Evolutionary conservation across 257 asterid species (phyloP).

Genomic region (Solanum appendiculatum): DNA sequence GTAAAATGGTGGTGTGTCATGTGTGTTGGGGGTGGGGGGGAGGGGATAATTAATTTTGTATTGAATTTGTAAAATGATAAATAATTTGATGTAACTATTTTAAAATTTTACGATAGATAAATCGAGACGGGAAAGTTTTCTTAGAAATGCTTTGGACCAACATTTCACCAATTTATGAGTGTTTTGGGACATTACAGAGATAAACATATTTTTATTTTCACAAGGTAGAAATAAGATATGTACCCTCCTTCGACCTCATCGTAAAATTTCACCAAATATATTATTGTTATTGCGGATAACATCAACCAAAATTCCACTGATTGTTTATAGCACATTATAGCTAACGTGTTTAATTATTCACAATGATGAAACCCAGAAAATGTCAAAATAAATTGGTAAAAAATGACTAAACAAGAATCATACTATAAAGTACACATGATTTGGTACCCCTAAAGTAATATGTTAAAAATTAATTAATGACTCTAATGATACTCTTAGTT

Average conservation of each 20-base stretch:
- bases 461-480: neutral
- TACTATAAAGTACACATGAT: neutral
- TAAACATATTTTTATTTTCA: neutral
- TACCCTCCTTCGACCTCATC: neutral
- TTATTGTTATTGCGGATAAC: neutral
- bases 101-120: neutral
- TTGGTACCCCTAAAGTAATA: neutral
- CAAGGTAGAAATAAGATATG: too few relatives aligned
- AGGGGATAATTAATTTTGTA: neutral
- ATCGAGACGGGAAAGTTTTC: accelerated
- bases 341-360: neutral
- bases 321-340: neutral
- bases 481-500: neutral
- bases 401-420: neutral
- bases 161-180: neutral
- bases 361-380: neutral
- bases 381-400: neutral
- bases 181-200: neutral
- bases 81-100: neutral
- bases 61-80: neutral
- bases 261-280: too few relatives aligned
- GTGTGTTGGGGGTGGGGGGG: neutral
- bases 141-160: neutral
- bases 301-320: neutral
- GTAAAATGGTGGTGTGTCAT: too few relatives aligned